Percentiles rank a stretch among this genome's conserved stretches.
These are phyloP conservation scores for Chlorella sp. DNA, from an alignment of 139 green algal genomes.

Conservation along the genomic window DNA sequence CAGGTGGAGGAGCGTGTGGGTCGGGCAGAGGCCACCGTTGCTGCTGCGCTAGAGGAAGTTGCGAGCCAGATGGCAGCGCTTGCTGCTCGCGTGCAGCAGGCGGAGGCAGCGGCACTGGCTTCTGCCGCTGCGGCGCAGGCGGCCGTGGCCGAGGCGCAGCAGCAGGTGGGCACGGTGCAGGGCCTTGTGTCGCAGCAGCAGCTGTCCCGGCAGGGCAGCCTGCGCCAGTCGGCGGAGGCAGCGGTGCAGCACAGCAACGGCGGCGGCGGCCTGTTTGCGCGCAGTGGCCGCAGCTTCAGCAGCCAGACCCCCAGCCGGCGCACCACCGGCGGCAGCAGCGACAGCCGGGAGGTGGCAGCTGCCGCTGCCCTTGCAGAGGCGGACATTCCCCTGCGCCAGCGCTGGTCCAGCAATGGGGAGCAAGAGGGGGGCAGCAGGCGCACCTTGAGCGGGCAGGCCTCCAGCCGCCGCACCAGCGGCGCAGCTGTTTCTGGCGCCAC, in stretches of 20 bases:
- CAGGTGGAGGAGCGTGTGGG: conserved; percentile 2
- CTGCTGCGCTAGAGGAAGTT: not conserved
- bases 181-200: not conserved
- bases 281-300: conserved; percentile 8
- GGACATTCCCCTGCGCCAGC: not conserved
- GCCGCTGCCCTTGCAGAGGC: not conserved
- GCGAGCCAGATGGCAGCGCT: conserved; percentile 3
- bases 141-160: not conserved
- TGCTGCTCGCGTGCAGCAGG: not conserved
- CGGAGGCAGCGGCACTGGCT: not conserved
- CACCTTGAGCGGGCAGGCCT: not conserved
- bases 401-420: not conserved
- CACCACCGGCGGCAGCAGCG: not conserved
- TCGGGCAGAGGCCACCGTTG: not conserved
- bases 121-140: not conserved
- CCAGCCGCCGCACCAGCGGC: not conserved
- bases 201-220: not conserved
- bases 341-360: not conserved
- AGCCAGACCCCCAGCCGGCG: not conserved
- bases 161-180: not conserved
- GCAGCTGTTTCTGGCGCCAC: not conserved
- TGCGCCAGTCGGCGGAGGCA: not conserved
- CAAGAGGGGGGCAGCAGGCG: conserved; percentile 4
- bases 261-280: conserved; percentile 10
- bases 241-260: not conserved